These are phyloP conservation scores for Scytalidium lignicola DNA, from an alignment of 2,329 filamentous ascomycete genomes.

Conservation along the genomic window DNA sequence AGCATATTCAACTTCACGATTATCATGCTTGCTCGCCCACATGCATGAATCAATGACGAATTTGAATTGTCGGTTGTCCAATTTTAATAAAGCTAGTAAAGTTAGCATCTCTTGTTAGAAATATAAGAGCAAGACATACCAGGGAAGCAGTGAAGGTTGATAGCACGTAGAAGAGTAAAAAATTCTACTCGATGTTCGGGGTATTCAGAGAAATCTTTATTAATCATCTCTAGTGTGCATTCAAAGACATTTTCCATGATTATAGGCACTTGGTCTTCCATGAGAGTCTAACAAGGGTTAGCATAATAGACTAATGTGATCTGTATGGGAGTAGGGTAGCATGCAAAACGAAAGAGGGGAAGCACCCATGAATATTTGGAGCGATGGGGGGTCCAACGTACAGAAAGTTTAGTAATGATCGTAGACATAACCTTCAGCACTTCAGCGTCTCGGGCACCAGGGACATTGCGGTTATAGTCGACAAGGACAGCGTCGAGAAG, in stretches of 20 bases:
- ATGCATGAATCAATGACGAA: constrained; percentile 99
- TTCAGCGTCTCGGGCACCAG: constrained; percentile 91
- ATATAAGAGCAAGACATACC: constrained; percentile 34
- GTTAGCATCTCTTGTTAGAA: constrained; percentile 7
- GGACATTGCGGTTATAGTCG: constrained; percentile 96
- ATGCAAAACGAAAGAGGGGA: constrained; percentile 18
- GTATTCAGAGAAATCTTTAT: constrained; percentile 99
- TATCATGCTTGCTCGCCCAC: constrained; percentile 99
- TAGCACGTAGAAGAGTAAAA: constrained; percentile 92
- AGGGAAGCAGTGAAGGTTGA: constrained; percentile 96
- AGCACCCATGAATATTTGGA: constrained; percentile 41
- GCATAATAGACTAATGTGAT: constrained; percentile 10
- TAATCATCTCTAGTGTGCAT: constrained; percentile 99
- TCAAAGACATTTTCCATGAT: constrained; percentile 99
- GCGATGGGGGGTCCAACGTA: constrained; percentile 56
- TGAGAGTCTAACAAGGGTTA: constrained; percentile 61
- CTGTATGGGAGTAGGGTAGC: constrained; percentile 8
- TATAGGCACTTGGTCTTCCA: constrained; percentile 95
- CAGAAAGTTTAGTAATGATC: constrained; percentile 92
- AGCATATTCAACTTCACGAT: constrained; percentile 93
- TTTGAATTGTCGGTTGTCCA: constrained; percentile 96
- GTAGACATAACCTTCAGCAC: constrained; percentile 97
- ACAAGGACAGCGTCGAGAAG: constrained; percentile 88
- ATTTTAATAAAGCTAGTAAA: constrained; percentile 66
- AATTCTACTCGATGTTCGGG: constrained; percentile 99